Conservation (phyloP, 805 yeast genomes). For the Wickerhamiella lipophila region DNA sequence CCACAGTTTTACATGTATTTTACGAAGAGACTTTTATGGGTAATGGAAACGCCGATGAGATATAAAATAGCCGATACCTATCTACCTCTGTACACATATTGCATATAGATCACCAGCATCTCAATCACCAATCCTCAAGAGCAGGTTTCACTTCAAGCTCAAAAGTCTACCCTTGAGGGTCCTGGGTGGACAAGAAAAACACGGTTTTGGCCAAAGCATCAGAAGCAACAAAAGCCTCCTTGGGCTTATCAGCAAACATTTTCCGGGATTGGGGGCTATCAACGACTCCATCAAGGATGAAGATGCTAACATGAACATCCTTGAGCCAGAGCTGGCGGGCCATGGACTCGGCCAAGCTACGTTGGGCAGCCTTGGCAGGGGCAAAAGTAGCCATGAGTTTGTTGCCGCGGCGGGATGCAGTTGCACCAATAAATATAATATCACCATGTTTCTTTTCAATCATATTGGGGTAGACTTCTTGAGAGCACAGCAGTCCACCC, state of each 20-base stretch:
- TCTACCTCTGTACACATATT: neutral
- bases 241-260: neutral
- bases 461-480: neutral
- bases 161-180: neutral
- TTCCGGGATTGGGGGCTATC: neutral
- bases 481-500: neutral
- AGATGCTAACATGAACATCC: neutral
- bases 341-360: neutral
- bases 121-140: neutral
- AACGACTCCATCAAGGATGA: neutral
- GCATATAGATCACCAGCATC: too few relatives aligned
- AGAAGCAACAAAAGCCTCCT: neutral
- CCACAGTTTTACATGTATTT: constrained; percentile 36
- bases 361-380: neutral
- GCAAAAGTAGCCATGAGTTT: neutral
- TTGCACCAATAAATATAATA: neutral
- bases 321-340: neutral
- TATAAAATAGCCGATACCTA: too few relatives aligned
- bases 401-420: neutral
- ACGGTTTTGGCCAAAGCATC: neutral
- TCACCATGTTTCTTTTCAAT: neutral
- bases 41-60: neutral
- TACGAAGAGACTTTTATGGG: constrained; percentile 26
- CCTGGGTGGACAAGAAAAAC: neutral
- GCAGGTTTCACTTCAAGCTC: neutral